phyloP scores from a whole-genome alignment of 345 rosid species.

The Psidium guajava region DNA sequence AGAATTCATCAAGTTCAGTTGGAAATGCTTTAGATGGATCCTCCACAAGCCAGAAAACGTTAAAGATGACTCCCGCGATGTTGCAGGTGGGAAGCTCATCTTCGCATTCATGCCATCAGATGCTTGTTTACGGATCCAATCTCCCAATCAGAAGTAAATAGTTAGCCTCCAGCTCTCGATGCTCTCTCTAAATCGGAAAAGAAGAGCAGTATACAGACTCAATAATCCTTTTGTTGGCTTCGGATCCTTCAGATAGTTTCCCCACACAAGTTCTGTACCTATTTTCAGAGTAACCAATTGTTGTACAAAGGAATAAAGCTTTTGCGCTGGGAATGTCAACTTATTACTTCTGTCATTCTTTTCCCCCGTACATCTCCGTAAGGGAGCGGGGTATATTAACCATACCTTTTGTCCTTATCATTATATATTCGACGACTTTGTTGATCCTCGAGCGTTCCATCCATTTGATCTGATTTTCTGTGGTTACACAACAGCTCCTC shows the following conservation, averaged over 20 bases:
- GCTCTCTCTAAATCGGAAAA: background rate
- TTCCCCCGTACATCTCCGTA: background rate
- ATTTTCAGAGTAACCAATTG: background rate
- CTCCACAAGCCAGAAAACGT: background rate
- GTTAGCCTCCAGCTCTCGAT: background rate
- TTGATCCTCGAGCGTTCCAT: too few relatives aligned
- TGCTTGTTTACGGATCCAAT: background rate
- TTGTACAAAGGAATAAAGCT: background rate
- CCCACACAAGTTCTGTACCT: background rate
- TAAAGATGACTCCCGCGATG: background rate
- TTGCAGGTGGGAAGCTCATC: background rate
- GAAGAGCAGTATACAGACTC: background rate
- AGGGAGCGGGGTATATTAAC: background rate
- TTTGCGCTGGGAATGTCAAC: background rate
- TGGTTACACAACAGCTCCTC: too few relatives aligned
- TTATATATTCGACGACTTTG: background rate
- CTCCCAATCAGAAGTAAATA: background rate
- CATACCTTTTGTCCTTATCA: background rate
- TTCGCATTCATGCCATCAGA: background rate
- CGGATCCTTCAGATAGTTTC: background rate
- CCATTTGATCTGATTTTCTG: too few relatives aligned
- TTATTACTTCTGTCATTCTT: background rate
- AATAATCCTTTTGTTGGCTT: background rate
- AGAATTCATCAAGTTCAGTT: background rate
- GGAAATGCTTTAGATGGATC: constrained; percentile 14